Evolutionary conservation across 2,329 filamentous ascomycete genomes (phyloP), one percentile per base, ranked within the genome.

Genomic region (Aureobasidium uvarum): DNA sequence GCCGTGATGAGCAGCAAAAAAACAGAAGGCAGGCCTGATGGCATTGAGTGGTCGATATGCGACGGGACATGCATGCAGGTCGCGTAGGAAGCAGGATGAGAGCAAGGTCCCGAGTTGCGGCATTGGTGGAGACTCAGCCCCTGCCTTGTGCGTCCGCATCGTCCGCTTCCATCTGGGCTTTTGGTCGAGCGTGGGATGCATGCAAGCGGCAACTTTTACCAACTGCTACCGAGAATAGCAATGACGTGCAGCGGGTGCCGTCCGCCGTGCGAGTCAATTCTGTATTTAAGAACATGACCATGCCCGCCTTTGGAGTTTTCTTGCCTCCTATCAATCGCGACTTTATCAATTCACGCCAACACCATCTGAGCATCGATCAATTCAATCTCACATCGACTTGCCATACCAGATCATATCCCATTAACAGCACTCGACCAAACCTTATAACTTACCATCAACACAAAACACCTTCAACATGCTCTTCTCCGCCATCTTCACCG

Each of bases 151-250:
- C 56, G 48, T 60, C 38, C 48, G 48, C 31, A n/a, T 18, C 48
- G 48, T 60, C 38, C 48, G 48, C 31, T 31, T 18, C 48, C 48
- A 33, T 33, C 16, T 31, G 25, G 25, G 46, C 46, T 51, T 51
- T 46, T 16, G 23, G 3, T 3, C 16, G 2, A 50, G 54, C 54
- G 54, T 58, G 54, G 33, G 23, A 13, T 58, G 38, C 31, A 56
- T 56, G 54, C 8, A 28, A 43, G 20, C 54, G 54, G 54, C 36
- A 56, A 56, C 36, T 56, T 56, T 56, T 56, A 56, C 54, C 38
- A 13, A 18, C 16, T 33, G 48, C 59, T 55, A 54, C 60, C 60
- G 60, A 63, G 60, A 63, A 63, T 63, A 63, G 60, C 60, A 63
- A 63, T 63, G 60, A 63, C 60, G 60, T 54, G 60, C 48, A 46